Evolutionary conservation across 352 stramenopile genomes (phyloP), one percentile per base, ranked within the genome.

Genomic region (Poterioochromonas sp.): DNA sequence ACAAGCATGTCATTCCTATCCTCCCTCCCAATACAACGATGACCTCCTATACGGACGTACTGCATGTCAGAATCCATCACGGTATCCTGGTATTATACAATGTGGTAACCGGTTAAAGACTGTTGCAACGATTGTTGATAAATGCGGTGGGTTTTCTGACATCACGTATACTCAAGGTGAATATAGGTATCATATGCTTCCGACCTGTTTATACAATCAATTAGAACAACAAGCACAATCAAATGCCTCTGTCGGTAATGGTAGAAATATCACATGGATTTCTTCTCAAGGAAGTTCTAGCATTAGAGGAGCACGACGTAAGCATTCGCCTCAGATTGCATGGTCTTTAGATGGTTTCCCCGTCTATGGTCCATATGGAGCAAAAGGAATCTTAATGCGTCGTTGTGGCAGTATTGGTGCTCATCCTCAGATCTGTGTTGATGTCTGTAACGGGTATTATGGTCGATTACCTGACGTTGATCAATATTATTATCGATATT

Each of bases 331-430:
- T 64, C 69, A 64, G 71, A 22, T 71, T 32, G 62, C 11, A n/a
- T 71, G 62, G 62, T 11, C 62, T n/a, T 32, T 71, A 32, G 62
- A 71, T 71, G 62, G 62, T 26, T 71, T 71, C 40, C 62, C 62
- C 8, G 26, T 71, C 12, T 71, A 71, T 44, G 62, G 62, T 47
- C 62, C 62, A 3, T 8, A 41, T 49, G 62, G 62, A 18, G 18
- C 39, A 49, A 43, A 5, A 32, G 34, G 34, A 34, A 43, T 71
- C 34, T 5, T 71, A 3, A 71, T 71, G 62, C 11, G 12, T 15
- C 15, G 8, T 37, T 71, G 62, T 71, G 62, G 62, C 34, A 12
- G 2, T 8, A 8, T 47, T 18, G 62, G 62, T 40, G 29, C 62
- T 41, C 62, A 71, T 44, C 62, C 62, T 32, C 29, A 47, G 8